phyloP scores from a whole-genome alignment of 2,329 filamentous ascomycete species.

The Calycina herbarum region DNA sequence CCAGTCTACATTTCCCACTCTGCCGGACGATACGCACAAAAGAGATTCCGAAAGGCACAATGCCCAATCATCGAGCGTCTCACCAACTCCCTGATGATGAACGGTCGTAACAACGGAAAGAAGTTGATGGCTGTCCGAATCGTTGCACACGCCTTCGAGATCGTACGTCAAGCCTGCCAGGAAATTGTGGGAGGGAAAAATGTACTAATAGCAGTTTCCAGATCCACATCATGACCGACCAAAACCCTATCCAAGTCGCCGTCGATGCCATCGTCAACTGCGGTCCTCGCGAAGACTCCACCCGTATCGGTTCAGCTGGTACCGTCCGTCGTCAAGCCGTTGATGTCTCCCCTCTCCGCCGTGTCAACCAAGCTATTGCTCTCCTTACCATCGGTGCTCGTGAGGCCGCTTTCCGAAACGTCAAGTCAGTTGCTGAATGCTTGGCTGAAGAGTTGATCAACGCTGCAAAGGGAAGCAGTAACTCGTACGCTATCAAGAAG shows the following conservation, averaged over 20 bases:
- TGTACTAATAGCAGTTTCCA: conserved; percentile 43
- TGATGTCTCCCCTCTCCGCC: conserved; percentile 98
- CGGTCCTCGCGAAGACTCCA: conserved; percentile 99
- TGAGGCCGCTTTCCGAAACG: conserved; percentile 98
- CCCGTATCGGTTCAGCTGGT: conserved; percentile 98
- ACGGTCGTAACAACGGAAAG: conserved; percentile 99
- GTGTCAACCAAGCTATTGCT: conserved; percentile 99
- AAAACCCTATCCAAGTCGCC: conserved; percentile 99
- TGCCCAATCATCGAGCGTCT: conserved; percentile 99
- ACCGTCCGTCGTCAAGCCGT: conserved; percentile 99
- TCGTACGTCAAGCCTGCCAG: conserved; percentile 65
- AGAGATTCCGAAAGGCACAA: conserved; percentile 99
- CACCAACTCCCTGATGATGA: conserved; percentile 99
- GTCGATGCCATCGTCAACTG: conserved; percentile 99
- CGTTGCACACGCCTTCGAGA: conserved; percentile 98
- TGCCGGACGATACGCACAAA: conserved; percentile 96
- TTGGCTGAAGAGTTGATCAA: conserved; percentile 99
- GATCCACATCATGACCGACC: conserved; percentile 99
- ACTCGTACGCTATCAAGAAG: conserved; percentile 99
- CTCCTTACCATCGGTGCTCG: conserved; percentile 98
- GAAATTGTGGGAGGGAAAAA: conserved; percentile 12
- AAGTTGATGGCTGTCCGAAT: conserved; percentile 99
- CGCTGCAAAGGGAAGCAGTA: conserved; percentile 99
- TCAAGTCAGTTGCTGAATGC: conserved; percentile 99
- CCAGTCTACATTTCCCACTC: conserved; percentile 99